phyloP scores from a whole-genome alignment of 495 filamentous ascomycete genomes.

The Lasiosphaeris hirsuta region DNA sequence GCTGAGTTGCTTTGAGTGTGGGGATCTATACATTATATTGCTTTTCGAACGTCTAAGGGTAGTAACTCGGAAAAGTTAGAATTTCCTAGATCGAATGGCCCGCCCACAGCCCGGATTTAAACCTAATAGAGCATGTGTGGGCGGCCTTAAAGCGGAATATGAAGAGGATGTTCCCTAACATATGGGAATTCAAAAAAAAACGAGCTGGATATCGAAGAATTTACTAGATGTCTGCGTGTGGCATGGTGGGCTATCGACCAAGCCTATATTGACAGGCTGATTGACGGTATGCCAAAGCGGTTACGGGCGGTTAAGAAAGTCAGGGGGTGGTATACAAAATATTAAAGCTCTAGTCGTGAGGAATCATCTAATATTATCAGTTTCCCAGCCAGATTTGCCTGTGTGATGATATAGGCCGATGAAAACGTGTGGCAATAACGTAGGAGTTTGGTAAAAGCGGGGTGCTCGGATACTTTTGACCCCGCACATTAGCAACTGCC shows the following conservation, averaged over 20 bases:
- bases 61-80: too few species aligned
- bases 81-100: constrained; percentile 16
- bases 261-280: constrained; percentile 13
- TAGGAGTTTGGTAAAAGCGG: too few species aligned
- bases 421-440: too few species aligned
- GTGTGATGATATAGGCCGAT: too few species aligned
- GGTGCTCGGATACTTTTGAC: too few species aligned
- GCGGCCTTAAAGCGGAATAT: constrained; percentile 16
- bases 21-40: too few species aligned
- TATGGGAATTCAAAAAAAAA: constrained; percentile 10
- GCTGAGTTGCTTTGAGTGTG: too few species aligned
- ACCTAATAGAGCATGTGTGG: constrained; percentile 24
- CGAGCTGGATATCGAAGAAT: constrained; percentile 11
- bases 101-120: constrained; percentile 22
- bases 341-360: constrained; percentile 8
- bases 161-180: constrained; percentile 16
- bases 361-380: too few species aligned
- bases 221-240: constrained; percentile 13
- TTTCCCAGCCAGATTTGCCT: too few species aligned
- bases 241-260: constrained; percentile 14
- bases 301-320: not conserved
- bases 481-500: too few species aligned
- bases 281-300: constrained; percentile 17
- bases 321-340: constrained; percentile 22
- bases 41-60: too few species aligned